phyloP scores from a whole-genome alignment of 495 filamentous ascomycete genomes.

The Lophiotrema nucula region DNA sequence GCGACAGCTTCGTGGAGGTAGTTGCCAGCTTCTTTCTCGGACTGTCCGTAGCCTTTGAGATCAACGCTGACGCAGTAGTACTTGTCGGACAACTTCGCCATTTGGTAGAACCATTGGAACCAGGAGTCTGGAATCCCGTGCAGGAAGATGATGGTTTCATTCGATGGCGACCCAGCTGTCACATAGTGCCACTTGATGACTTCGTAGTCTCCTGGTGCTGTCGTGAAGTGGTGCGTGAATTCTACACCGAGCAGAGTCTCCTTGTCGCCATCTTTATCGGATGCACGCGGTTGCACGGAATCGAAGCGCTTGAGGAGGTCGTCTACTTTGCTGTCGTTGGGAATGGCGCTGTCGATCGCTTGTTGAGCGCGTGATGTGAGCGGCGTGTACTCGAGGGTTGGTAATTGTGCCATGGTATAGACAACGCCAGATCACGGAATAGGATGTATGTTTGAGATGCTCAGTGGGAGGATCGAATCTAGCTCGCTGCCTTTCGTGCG shows the following conservation, averaged over 20 bases:
- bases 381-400: background rate
- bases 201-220: background rate
- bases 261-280: background rate
- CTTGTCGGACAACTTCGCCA: background rate
- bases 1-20: conserved; percentile 6
- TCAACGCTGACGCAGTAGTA: conserved; percentile 4
- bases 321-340: background rate
- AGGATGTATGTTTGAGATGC: no score
- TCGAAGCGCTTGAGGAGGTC: background rate
- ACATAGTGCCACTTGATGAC: conserved; percentile 2
- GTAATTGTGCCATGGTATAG: background rate
- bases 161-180: background rate
- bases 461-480: no score
- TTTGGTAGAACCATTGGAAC: conserved; percentile 15
- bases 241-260: background rate
- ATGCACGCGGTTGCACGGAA: background rate
- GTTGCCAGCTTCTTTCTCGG: conserved; percentile 1
- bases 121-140: conserved; percentile 3
- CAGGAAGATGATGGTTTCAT: conserved; percentile 1
- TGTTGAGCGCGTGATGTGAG: no score
- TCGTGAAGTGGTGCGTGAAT: background rate
- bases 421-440: no score
- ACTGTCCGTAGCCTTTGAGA: conserved; percentile 14
- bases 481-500: no score
- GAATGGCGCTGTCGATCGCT: background rate